phyloP scores from a whole-genome alignment of 306 rosid genomes.

The Citrullus amarus region DNA sequence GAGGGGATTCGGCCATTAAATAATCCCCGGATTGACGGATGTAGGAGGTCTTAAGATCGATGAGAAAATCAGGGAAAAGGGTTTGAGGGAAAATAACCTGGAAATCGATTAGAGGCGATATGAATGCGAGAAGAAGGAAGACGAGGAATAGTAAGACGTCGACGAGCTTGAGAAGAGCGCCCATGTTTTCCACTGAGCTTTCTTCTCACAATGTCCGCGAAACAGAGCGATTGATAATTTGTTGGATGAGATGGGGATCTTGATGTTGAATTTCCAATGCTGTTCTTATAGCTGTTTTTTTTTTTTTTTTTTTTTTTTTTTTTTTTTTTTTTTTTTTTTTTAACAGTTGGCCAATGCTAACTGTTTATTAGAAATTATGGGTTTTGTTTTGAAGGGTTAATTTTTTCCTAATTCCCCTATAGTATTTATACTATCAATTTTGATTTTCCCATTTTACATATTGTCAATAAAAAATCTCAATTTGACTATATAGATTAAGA shows the following conservation, averaged over 20 bases:
- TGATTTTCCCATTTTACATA: too few relatives aligned
- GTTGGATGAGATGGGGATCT: neutral
- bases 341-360: neutral
- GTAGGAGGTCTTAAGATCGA: slow-evolving; percentile 37
- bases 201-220: neutral
- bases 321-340: neutral
- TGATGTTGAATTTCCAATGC: neutral
- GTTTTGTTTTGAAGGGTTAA: too few relatives aligned
- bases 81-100: slow-evolving; percentile 36
- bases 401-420: too few relatives aligned
- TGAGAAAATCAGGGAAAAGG: slow-evolving; percentile 32
- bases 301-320: too few relatives aligned
- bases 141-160: slow-evolving; percentile 43
- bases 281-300: too few relatives aligned
- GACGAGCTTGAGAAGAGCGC: slow-evolving; percentile 28
- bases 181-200: slow-evolving; percentile 19
- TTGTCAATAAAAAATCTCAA: too few relatives aligned
- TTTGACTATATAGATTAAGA: too few relatives aligned
- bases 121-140: slow-evolving; percentile 29
- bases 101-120: slow-evolving; percentile 41
- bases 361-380: too few relatives aligned
- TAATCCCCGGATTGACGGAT: slow-evolving; percentile 38
- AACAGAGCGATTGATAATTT: neutral
- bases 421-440: too few relatives aligned
- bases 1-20: slow-evolving; percentile 39